Conservation (phyloP, 2,329 filamentous ascomycete genomes). For the Cordyceps cicadae region DNA sequence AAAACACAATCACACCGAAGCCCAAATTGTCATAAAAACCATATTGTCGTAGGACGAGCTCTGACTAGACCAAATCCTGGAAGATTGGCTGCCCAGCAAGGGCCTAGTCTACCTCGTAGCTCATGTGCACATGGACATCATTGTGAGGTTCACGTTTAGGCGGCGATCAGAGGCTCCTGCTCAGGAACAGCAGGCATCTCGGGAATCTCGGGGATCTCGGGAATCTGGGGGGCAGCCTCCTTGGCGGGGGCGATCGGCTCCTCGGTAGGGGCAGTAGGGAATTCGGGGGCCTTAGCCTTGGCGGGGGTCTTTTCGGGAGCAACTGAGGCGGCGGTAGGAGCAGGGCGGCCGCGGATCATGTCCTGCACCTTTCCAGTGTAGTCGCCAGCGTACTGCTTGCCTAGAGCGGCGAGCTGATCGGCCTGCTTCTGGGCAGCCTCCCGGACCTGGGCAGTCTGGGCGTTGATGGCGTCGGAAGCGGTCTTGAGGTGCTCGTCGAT, state of each 20-base stretch:
- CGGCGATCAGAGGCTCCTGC: slow-evolving; percentile 19
- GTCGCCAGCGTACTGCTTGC: slow-evolving; percentile 61
- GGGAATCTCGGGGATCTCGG: slow-evolving; percentile 14
- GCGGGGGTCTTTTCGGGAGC: slow-evolving; percentile 15
- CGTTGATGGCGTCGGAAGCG: slow-evolving; percentile 48
- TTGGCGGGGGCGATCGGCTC: slow-evolving; percentile 23
- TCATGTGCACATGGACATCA: slow-evolving; percentile 12
- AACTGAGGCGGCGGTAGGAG: slow-evolving; percentile 33
- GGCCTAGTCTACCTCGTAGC: not conserved
- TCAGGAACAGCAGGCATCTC: slow-evolving; percentile 21
- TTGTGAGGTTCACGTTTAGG: slow-evolving; percentile 11
- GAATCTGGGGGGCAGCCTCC: slow-evolving; percentile 14
- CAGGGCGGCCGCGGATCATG: slow-evolving; percentile 45
- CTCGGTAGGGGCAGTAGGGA: slow-evolving; percentile 30
- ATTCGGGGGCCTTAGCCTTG: slow-evolving; percentile 23
- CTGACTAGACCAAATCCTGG: not conserved
- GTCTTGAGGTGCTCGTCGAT: slow-evolving; percentile 56
- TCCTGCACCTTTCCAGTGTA: slow-evolving; percentile 61
- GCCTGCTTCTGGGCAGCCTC: slow-evolving; percentile 56
- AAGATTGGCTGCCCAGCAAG: not conserved
- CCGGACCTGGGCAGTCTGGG: slow-evolving; percentile 56
- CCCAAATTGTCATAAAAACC: slow-evolving; percentile 12
- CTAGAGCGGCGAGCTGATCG: slow-evolving; percentile 51
- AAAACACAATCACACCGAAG: slow-evolving; percentile 9
- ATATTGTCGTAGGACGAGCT: slow-evolving; percentile 10